These are phyloP conservation scores for Penicillium rolfsii DNA, from an alignment of 2,329 filamentous ascomycete genomes.

Conservation along the genomic window DNA sequence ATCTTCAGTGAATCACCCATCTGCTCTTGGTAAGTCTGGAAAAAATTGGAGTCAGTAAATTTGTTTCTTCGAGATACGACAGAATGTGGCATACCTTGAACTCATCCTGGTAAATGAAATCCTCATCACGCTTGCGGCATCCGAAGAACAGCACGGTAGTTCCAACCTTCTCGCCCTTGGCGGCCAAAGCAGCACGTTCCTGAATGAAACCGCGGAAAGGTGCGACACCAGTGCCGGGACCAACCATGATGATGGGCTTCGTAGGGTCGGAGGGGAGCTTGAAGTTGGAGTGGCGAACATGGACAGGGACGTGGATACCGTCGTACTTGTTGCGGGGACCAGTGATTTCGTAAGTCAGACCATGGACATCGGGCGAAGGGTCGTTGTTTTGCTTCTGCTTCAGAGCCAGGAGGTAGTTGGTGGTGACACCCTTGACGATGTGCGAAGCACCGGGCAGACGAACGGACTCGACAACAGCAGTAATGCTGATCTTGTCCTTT, in stretches of 20 bases:
- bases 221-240: slow-evolving; percentile 93
- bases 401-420: slow-evolving; percentile 91
- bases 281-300: slow-evolving; percentile 98
- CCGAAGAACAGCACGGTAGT: slow-evolving; percentile 93
- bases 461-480: slow-evolving; percentile 87
- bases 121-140: slow-evolving; percentile 83
- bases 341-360: slow-evolving; percentile 80
- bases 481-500: slow-evolving; percentile 92
- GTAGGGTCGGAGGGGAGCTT: slow-evolving; percentile 94
- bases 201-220: slow-evolving; percentile 96
- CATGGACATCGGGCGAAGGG: slow-evolving; percentile 75
- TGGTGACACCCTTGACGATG: slow-evolving; percentile 90
- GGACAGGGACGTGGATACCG: slow-evolving; percentile 90
- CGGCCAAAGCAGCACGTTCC: slow-evolving; percentile 82
- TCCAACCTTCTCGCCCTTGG: slow-evolving; percentile 79
- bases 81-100: slow-evolving; percentile 73
- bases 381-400: slow-evolving; percentile 97
- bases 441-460: slow-evolving; percentile 74
- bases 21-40: slow-evolving; percentile 76
- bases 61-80: not conserved
- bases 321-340: slow-evolving; percentile 97
- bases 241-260: slow-evolving; percentile 94
- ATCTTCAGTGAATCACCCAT: slow-evolving; percentile 89
- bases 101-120: slow-evolving; percentile 89
- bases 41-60: slow-evolving; percentile 8